phyloP scores from a whole-genome alignment of 2,329 filamentous ascomycete species.

The Fusarium nisikadoi region DNA sequence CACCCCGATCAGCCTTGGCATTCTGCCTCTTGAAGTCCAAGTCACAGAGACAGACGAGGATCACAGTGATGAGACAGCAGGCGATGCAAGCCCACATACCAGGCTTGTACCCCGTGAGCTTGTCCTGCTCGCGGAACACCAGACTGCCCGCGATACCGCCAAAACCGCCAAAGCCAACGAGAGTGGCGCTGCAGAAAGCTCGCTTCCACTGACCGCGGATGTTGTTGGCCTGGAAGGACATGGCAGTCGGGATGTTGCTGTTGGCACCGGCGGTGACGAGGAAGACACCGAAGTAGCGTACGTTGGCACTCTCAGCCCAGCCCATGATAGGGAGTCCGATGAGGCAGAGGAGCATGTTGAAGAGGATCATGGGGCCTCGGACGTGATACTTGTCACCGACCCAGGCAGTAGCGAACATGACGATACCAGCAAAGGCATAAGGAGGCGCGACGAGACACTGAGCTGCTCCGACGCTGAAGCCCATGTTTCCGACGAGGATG shows the following conservation, averaged over 20 bases:
- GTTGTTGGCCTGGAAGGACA: constrained; percentile 89
- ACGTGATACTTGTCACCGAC: constrained; percentile 73
- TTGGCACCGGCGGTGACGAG: constrained; percentile 80
- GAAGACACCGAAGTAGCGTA: constrained; percentile 80
- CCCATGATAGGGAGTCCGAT: constrained; percentile 80
- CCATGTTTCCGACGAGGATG: constrained; percentile 72
- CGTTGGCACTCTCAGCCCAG: constrained; percentile 65
- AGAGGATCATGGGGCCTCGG: constrained; percentile 72
- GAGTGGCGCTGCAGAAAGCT: constrained; percentile 78
- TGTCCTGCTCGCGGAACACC: constrained; percentile 73
- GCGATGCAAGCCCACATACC: constrained; percentile 67
- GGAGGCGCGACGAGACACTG: constrained; percentile 80
- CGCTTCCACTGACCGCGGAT: constrained; percentile 91
- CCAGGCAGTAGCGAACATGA: constrained; percentile 70
- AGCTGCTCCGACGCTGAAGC: constrained; percentile 70
- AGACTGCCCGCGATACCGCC: constrained; percentile 81
- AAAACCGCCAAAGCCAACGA: constrained; percentile 80
- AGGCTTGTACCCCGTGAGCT: constrained; percentile 61
- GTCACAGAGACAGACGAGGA: constrained; percentile 57
- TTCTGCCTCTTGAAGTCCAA: constrained; percentile 58
- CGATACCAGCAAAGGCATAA: constrained; percentile 71
- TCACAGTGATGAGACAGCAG: constrained; percentile 57
- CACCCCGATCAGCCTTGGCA: constrained; percentile 62
- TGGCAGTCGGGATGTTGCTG: constrained; percentile 77
- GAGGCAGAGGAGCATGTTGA: constrained; percentile 73